These are phyloP conservation scores for Rhodosorus marinus DNA, from an alignment of 23 red algal genomes.

Conservation along the genomic window DNA sequence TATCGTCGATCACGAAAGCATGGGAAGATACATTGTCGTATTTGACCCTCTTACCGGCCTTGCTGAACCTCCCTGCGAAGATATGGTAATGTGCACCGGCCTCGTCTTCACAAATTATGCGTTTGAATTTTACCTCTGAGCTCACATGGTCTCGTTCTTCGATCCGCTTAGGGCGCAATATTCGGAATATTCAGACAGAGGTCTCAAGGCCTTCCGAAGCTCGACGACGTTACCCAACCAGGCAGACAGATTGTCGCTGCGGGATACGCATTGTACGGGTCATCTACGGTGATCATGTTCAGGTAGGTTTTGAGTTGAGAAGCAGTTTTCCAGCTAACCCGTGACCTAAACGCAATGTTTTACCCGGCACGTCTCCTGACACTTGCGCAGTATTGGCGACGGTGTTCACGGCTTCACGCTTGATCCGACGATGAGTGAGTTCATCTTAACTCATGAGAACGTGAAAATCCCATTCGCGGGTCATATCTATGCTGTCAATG, in stretches of 20 bases:
- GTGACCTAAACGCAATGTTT: too few relatives aligned
- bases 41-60: slow-evolving; percentile 92
- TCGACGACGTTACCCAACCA: slow-evolving; percentile 74
- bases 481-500: slow-evolving; percentile 69
- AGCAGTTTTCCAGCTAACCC: too few relatives aligned
- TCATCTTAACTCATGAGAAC: slow-evolving; percentile 47
- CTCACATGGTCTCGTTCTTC: too few relatives aligned
- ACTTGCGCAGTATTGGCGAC: slow-evolving; percentile 49
- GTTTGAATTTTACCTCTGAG: too few relatives aligned
- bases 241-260: slow-evolving; percentile 80
- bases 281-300: slow-evolving; percentile 56
- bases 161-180: too few relatives aligned
- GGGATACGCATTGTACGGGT: slow-evolving; percentile 97
- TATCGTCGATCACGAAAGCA: slow-evolving; percentile 62
- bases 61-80: slow-evolving; percentile 69
- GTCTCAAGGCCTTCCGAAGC: slow-evolving; percentile 15
- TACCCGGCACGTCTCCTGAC: too few relatives aligned
- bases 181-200: slow-evolving; percentile 88
- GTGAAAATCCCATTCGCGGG: slow-evolving; percentile 68
- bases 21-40: slow-evolving; percentile 74
- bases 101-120: too few relatives aligned
- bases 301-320: too few relatives aligned
- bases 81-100: too few relatives aligned
- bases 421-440: slow-evolving; percentile 83
- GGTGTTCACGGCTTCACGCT: slow-evolving; percentile 85